phyloP scores from a whole-genome alignment of 2,329 filamentous ascomycete species.

The Diaporthe vaccinii region DNA sequence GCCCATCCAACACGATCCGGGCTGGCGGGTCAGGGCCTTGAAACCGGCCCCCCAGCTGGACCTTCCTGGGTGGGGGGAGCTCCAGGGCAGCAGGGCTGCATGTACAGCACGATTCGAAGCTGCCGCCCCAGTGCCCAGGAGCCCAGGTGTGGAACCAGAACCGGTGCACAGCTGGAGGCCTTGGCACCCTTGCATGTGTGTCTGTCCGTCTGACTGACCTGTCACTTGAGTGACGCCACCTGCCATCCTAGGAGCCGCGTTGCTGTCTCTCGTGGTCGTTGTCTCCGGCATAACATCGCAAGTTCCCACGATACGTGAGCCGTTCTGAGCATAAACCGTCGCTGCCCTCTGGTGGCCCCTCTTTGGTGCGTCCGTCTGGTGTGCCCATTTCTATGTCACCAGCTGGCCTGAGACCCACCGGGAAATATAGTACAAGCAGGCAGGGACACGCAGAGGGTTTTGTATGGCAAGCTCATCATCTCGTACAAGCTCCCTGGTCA shows the following conservation, averaged over 20 bases:
- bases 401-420: conserved; percentile 15
- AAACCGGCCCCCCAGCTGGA: conserved; percentile 18
- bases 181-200: conserved; percentile 20
- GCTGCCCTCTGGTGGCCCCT: neutral
- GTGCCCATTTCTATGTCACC: conserved; percentile 18
- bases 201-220: conserved; percentile 15
- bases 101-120: conserved; percentile 13
- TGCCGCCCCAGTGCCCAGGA: neutral
- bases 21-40: conserved; percentile 19
- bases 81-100: conserved; percentile 19
- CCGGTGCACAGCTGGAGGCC: conserved; percentile 1
- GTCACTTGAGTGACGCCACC: conserved; percentile 29
- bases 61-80: conserved; percentile 2
- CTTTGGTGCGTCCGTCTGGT: neutral
- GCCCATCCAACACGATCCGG: conserved; percentile 1
- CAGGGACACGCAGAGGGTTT: conserved; percentile 28
- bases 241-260: neutral
- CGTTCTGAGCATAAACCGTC: conserved; percentile 8
- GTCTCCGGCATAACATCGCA: conserved; percentile 9
- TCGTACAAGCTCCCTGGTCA: conserved; percentile 27
- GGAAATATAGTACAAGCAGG: conserved; percentile 1
- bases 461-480: conserved; percentile 25
- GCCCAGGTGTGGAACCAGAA: neutral
- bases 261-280: neutral
- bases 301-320: conserved; percentile 22